These are phyloP conservation scores for Podila minutissima DNA, from an alignment of 192 early-diverging fungal species.

Conservation along the genomic window DNA sequence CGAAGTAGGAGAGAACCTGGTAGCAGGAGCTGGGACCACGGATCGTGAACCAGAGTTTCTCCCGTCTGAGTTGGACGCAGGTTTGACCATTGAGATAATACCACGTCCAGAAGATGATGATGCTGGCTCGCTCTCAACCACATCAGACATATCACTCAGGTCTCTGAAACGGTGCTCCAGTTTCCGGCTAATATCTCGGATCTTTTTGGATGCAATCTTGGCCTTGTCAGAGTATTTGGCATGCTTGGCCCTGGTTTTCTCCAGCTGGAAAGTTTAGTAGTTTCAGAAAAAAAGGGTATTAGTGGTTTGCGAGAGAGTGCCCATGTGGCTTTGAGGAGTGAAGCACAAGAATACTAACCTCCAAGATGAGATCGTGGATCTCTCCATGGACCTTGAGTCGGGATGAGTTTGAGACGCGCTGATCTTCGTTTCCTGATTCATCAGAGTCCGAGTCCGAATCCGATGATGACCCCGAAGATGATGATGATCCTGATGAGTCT, in stretches of 20 bases:
- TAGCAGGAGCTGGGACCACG: too few relatives aligned
- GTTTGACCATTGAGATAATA: too few relatives aligned
- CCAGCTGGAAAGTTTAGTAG: slow-evolving; percentile 14
- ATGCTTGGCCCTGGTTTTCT: slow-evolving; percentile 33
- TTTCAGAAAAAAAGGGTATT: neutral
- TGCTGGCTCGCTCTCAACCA: too few relatives aligned
- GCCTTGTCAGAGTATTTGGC: slow-evolving; percentile 34
- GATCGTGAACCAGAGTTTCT: too few relatives aligned
- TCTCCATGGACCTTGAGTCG: slow-evolving; percentile 25
- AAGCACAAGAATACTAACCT: slow-evolving; percentile 8
- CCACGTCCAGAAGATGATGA: too few relatives aligned
- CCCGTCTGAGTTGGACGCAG: too few relatives aligned
- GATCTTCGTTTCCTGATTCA: slow-evolving; percentile 18
- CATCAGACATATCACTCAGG: slow-evolving; percentile 3
- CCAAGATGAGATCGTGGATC: slow-evolving; percentile 35
- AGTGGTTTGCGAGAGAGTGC: neutral
- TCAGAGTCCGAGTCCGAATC: slow-evolving; percentile 11
- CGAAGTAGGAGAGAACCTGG: too few relatives aligned
- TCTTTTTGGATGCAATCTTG: slow-evolving; percentile 19
- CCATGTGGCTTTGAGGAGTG: neutral
- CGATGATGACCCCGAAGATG: slow-evolving; percentile 15
- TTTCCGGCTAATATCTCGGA: slow-evolving; percentile 24
- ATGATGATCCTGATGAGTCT: neutral
- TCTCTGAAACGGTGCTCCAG: slow-evolving; percentile 32
- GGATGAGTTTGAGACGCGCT: neutral